Evolutionary conservation across 176 grass and related monocot species (phyloP), one percentile per base, ranked within the genome.

Genomic region (Bromus sterilis): DNA sequence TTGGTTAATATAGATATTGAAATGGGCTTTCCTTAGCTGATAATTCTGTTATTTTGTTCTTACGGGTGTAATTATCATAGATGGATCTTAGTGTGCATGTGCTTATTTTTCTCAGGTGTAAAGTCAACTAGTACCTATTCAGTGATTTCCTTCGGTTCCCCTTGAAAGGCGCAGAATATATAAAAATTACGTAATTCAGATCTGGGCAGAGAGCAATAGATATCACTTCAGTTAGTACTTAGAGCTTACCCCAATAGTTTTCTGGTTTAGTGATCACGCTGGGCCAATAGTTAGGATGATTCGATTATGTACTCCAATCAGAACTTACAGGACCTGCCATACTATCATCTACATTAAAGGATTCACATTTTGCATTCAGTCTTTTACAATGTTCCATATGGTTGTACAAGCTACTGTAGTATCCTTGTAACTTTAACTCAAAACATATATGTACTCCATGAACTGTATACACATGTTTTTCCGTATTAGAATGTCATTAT

Each of bases 161-260:
- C 75, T 89, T 56, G 63, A 77, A 80, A 80, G 41, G 51, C 21
- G 12, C 14, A 12, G 61, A 85, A 88, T 9, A 85, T 77, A 89
- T 81, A 62, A 64, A 79, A 43, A 31, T 55, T 85, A 60, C 29
- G 80, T 63, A 60, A 51, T 76, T 79, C 70, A 82, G 58, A 83
- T 83, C 83, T 86, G 2, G 30, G 37, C 65, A 82, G 56, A 48
- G 74, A 62, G 77, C 26, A 3, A 35, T 73, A 71, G 65, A 56
- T 66, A 77, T 49, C 66, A 78, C 29, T 73, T 51, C 43, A 72
- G 64, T 81, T 43, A 78, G 34, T 57, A 58, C 28, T 66, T 71
- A 39, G n/a, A 77, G 15, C 18, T 66, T 73, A 20, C 56, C 64
- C 41, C 12, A 42, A 11, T 84, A 66, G 26, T 59, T 79, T 11